Conservation (phyloP, 2,329 filamentous ascomycete species). For the Stachybotrys echinatus region DNA sequence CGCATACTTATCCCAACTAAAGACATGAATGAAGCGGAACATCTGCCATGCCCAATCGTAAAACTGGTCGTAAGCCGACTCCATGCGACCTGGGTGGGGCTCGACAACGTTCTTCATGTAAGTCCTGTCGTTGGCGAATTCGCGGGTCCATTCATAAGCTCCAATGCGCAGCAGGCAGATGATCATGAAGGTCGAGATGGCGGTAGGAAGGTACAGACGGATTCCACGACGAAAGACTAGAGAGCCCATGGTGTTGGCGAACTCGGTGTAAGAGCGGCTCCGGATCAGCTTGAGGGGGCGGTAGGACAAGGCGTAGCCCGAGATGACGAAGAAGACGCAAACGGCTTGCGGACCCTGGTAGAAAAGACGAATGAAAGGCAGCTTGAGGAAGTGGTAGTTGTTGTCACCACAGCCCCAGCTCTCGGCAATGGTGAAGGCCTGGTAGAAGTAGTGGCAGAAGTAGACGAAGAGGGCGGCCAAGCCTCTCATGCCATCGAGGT, state of each 20-base stretch:
- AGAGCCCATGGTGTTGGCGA: conserved; percentile 41
- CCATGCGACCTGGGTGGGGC: conserved; percentile 35
- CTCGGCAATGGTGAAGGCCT: conserved; percentile 44
- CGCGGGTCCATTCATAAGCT: conserved; percentile 41
- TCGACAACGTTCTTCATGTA: conserved; percentile 46
- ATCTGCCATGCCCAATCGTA: conserved; percentile 41
- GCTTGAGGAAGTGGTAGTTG: conserved; percentile 42
- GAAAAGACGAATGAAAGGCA: conserved; percentile 48
- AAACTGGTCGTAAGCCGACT: conserved; percentile 32
- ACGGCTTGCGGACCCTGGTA: conserved; percentile 53
- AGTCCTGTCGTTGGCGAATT: conserved; percentile 34
- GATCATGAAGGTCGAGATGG: conserved; percentile 44
- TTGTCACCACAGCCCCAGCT: conserved; percentile 39
- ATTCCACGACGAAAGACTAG: conserved; percentile 46
- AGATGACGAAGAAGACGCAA: conserved; percentile 58
- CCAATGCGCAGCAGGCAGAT: conserved; percentile 38
- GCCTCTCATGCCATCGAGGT: conserved; percentile 54
- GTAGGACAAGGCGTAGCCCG: conserved; percentile 55
- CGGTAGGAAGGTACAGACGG: conserved; percentile 46
- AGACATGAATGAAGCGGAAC: conserved; percentile 45
- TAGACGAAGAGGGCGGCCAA: conserved; percentile 51
- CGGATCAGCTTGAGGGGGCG: conserved; percentile 43
- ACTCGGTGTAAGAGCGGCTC: conserved; percentile 28
- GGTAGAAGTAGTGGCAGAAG: conserved; percentile 53
- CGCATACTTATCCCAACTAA: conserved; percentile 42